Evolutionary conservation across 2,329 filamentous ascomycete species (phyloP).

Genomic region (Trichothecium sympodiale): DNA sequence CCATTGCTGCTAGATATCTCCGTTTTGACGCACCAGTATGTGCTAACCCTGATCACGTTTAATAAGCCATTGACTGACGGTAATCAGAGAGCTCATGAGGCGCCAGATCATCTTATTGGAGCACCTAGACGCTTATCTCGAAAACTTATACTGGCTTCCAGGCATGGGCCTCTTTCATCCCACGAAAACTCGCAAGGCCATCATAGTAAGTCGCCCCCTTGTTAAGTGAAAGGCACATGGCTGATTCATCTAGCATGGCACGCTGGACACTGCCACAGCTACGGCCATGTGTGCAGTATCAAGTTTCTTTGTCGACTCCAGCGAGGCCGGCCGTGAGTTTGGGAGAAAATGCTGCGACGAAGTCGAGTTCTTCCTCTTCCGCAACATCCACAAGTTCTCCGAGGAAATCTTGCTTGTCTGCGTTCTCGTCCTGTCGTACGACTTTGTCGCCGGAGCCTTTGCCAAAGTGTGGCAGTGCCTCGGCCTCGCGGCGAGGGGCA

Average conservation of each 20-base stretch:
- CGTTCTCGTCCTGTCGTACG: slow-evolving; percentile 22
- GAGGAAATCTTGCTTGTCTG: slow-evolving; percentile 22
- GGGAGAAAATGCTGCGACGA: slow-evolving; percentile 24
- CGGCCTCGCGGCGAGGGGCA: slow-evolving; percentile 22
- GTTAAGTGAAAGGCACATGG: too few relatives aligned
- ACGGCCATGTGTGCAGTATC: slow-evolving; percentile 27
- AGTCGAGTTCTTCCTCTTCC: slow-evolving; percentile 27
- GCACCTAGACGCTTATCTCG: slow-evolving; percentile 27
- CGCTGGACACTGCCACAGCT: slow-evolving; percentile 21
- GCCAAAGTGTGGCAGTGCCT: slow-evolving; percentile 29
- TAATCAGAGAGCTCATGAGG: slow-evolving; percentile 22
- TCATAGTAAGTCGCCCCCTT: background rate
- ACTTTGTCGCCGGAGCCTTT: slow-evolving; percentile 23
- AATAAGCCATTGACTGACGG: slow-evolving; percentile 1
- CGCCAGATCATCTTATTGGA: slow-evolving; percentile 22
- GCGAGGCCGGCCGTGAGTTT: slow-evolving; percentile 21
- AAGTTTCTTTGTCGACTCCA: slow-evolving; percentile 22
- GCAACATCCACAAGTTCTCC: slow-evolving; percentile 25
- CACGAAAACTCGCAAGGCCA: slow-evolving; percentile 6
- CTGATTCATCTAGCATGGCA: slow-evolving; percentile 16
- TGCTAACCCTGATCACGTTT: slow-evolving; percentile 1
- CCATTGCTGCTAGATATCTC: slow-evolving; percentile 13
- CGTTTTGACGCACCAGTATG: slow-evolving; percentile 18
- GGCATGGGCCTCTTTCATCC: slow-evolving; percentile 27
- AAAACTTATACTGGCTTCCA: slow-evolving; percentile 24